These are phyloP conservation scores for Magnaporthales sp. DNA, from an alignment of 2,329 filamentous ascomycete genomes.

Conservation along the genomic window DNA sequence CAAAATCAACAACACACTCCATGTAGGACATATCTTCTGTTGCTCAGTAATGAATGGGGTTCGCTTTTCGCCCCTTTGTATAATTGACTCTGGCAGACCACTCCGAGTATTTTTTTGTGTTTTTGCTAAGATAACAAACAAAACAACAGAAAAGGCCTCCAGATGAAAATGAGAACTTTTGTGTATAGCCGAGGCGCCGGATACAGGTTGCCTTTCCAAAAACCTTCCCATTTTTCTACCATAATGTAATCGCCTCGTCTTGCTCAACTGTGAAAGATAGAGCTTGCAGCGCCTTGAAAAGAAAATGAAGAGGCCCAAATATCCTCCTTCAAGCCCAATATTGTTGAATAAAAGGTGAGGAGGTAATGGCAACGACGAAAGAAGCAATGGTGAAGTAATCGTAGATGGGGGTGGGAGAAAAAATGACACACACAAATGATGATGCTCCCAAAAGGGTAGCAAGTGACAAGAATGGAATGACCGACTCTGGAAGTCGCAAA, in stretches of 20 bases:
- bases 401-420: background rate
- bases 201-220: background rate
- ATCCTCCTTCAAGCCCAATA: background rate
- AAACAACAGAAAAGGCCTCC: background rate
- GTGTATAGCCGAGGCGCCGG: background rate
- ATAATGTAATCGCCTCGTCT: background rate
- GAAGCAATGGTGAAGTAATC: background rate
- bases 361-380: background rate
- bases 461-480: background rate
- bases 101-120: background rate
- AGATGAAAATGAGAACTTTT: background rate
- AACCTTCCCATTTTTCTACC: background rate
- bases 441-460: background rate
- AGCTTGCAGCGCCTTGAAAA: background rate
- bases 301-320: background rate
- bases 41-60: background rate
- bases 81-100: background rate
- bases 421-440: background rate
- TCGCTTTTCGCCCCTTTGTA: constrained; percentile 1
- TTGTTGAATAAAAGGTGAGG: background rate
- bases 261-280: background rate
- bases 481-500: background rate
- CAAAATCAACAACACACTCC: background rate
- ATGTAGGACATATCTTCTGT: background rate
- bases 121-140: background rate